Percentiles rank a stretch among this genome's conserved stretches.
Conservation (phyloP, 2,329 filamentous ascomycete genomes). For the Fusarium concolor region DNA sequence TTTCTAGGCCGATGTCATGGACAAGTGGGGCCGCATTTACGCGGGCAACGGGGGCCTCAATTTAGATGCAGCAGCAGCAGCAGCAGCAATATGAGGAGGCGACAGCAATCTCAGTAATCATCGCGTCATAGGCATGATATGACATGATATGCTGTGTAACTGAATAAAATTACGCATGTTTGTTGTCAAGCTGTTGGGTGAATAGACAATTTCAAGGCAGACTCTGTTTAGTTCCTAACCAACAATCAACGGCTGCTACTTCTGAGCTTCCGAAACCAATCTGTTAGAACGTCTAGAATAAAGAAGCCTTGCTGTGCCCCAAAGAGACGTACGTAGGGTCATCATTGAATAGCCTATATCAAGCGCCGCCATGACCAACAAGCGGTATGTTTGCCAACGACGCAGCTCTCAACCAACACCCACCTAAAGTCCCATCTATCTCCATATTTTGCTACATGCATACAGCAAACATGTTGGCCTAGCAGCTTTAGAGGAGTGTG, state of each 20-base stretch:
- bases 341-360: background rate
- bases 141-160: background rate
- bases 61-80: background rate
- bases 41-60: conserved; percentile 12
- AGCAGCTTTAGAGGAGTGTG: background rate
- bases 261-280: background rate
- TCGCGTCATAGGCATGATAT: background rate
- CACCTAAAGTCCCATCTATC: background rate
- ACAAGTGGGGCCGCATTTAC: conserved; percentile 34
- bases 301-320: conserved; percentile 18
- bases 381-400: background rate
- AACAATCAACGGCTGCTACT: background rate
- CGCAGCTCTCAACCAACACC: conserved; percentile 10
- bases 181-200: background rate
- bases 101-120: background rate
- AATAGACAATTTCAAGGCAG: background rate
- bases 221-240: background rate
- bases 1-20: conserved; percentile 29
- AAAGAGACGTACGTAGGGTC: background rate
- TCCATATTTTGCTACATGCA: background rate
- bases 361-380: conserved; percentile 24
- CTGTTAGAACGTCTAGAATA: background rate
- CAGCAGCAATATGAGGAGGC: background rate
- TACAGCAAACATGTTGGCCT: background rate
- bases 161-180: background rate